Conservation (phyloP, 345 rosid genomes). For the Corymbia maculata region DNA sequence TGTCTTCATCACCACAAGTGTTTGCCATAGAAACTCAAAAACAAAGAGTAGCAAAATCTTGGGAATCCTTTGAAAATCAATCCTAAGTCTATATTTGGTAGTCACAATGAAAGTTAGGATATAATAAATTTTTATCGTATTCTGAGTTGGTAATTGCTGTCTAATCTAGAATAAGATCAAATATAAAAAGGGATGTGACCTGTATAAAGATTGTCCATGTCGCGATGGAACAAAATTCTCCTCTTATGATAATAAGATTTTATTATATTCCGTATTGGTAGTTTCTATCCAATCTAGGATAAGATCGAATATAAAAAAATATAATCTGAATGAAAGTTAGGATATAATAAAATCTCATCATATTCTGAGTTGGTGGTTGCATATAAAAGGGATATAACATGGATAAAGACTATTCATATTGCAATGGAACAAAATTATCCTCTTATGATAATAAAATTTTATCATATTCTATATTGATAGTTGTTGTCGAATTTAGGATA, state of each 20-base stretch:
- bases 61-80: not conserved
- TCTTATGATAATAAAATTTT: too few relatives aligned
- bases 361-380: too few relatives aligned
- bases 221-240: accelerated
- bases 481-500: too few relatives aligned
- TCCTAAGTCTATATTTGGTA: not conserved
- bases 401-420: too few relatives aligned
- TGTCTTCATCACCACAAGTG: not conserved
- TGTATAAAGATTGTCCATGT: too few relatives aligned
- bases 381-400: too few relatives aligned
- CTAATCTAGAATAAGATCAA: too few relatives aligned
- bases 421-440: too few relatives aligned
- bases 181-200: not conserved
- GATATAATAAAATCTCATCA: not conserved
- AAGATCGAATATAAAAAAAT: too few relatives aligned
- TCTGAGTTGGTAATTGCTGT: not conserved
- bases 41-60: not conserved
- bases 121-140: not conserved
- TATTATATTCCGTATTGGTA: too few relatives aligned
- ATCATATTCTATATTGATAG: too few relatives aligned
- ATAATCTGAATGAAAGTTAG: accelerated
- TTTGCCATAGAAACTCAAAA: not conserved
- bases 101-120: not conserved
- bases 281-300: not conserved
- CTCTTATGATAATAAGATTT: not conserved